phyloP scores from a whole-genome alignment of 495 filamentous ascomycete genomes.

The Arthonia radiata region DNA sequence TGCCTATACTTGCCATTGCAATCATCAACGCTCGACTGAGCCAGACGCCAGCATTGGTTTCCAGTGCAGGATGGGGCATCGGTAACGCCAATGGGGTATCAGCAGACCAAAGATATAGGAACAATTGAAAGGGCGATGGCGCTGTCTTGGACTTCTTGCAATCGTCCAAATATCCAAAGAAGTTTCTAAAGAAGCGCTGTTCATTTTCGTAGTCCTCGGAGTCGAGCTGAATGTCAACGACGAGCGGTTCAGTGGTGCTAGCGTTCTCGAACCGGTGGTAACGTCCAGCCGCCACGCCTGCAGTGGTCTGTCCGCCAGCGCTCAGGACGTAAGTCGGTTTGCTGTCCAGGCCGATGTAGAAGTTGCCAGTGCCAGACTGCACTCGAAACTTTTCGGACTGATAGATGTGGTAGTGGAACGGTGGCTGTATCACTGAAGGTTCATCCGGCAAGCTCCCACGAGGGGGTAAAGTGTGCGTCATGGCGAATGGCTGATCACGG shows the following conservation, averaged over 20 bases:
- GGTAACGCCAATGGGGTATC: slow-evolving; percentile 1
- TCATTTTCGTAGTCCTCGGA: slow-evolving; percentile 1
- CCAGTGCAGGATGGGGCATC: neutral
- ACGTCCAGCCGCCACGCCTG: neutral
- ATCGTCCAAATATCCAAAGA: slow-evolving; percentile 3
- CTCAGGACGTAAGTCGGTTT: neutral
- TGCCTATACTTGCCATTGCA: slow-evolving; percentile 1
- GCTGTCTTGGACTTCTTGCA: slow-evolving; percentile 1
- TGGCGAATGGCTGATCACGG: no score
- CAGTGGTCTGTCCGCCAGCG: slow-evolving; percentile 1
- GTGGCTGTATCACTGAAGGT: no score
- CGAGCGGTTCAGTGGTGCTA: slow-evolving; percentile 1
- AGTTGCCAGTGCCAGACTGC: slow-evolving; percentile 1
- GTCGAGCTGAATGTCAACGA: slow-evolving; percentile 1
- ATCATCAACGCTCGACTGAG: slow-evolving; percentile 1
- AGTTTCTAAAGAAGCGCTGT: slow-evolving; percentile 3
- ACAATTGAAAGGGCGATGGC: slow-evolving; percentile 1
- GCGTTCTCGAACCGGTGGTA: slow-evolving; percentile 3
- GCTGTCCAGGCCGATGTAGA: slow-evolving; percentile 2
- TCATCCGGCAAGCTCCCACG: no score
- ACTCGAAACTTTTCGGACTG: slow-evolving; percentile 3
- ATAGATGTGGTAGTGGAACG: slow-evolving; percentile 2
- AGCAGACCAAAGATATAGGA: slow-evolving; percentile 1
- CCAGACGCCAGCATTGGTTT: neutral
- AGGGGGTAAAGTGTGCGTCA: no score